phyloP scores from a whole-genome alignment of 441 rosid genomes.

The Sinapis alba region DNA sequence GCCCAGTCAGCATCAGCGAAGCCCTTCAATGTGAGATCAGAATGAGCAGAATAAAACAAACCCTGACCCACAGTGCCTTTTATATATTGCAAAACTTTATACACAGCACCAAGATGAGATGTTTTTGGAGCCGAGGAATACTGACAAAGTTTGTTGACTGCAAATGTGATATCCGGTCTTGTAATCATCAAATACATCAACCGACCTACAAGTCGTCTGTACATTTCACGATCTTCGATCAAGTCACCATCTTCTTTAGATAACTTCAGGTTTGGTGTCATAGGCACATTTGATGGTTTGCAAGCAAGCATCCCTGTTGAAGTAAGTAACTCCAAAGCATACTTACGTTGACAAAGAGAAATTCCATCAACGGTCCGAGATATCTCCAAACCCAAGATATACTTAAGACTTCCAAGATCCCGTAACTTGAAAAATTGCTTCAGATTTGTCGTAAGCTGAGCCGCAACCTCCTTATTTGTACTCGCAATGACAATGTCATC shows the following conservation, averaged over 20 bases:
- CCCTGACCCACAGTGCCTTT: not conserved
- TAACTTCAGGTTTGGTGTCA: not conserved
- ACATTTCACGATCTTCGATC: not conserved
- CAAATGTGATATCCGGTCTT: not conserved
- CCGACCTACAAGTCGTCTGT: not conserved
- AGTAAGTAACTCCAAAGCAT: not conserved
- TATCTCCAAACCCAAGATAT: not conserved
- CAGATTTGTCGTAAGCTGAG: too few relatives aligned
- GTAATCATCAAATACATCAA: not conserved
- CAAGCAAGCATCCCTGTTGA: not conserved
- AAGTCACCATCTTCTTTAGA: not conserved
- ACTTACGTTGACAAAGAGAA: not conserved
- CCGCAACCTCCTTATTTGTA: not conserved
- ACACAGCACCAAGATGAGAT: not conserved
- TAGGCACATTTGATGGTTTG: not conserved
- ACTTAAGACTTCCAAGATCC: not conserved
- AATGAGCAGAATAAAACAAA: not conserved
- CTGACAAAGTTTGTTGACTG: not conserved
- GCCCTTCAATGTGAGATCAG: not conserved
- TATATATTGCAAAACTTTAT: not conserved
- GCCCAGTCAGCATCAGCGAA: not conserved
- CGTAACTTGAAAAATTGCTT: not conserved
- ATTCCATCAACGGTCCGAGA: not conserved
- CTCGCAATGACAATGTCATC: not conserved
- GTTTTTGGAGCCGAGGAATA: not conserved